Conservation (phyloP, 768 basidiomycete species). For the Pluteus cervinus region DNA sequence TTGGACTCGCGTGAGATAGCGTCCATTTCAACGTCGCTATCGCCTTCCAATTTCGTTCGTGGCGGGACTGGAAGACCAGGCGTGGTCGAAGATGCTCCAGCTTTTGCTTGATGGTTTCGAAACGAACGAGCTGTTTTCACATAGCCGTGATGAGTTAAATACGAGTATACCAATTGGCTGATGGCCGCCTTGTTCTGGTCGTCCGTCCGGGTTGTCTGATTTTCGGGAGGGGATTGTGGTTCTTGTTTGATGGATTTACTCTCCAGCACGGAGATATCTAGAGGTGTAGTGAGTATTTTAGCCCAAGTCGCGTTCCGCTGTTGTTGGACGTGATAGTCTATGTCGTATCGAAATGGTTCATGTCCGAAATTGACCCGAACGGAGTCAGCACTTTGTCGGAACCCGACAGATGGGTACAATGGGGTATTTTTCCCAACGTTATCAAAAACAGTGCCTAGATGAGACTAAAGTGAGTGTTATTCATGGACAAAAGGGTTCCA, state of each 20-base stretch:
- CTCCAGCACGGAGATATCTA: slow-evolving; percentile 33
- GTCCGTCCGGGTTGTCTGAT: slow-evolving; percentile 30
- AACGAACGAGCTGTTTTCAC: slow-evolving; percentile 65
- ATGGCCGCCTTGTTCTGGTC: slow-evolving; percentile 53
- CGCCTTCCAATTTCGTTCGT: slow-evolving; percentile 8
- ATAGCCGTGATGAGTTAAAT: slow-evolving; percentile 84
- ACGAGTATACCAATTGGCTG: slow-evolving; percentile 70
- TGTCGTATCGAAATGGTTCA: slow-evolving; percentile 83
- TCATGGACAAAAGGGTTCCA: slow-evolving; percentile 1
- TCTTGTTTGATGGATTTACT: slow-evolving; percentile 17
- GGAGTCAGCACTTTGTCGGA: slow-evolving; percentile 74
- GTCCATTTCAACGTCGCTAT: slow-evolving; percentile 47
- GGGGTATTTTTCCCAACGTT: slow-evolving; percentile 60
- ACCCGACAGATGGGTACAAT: slow-evolving; percentile 83
- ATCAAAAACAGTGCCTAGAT: slow-evolving; percentile 62
- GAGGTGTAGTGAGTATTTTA: slow-evolving; percentile 52
- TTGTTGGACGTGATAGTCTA: slow-evolving; percentile 78
- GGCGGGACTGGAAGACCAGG: neutral
- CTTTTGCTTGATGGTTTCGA: slow-evolving; percentile 34
- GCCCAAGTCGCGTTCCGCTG: slow-evolving; percentile 62
- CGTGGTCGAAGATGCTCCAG: slow-evolving; percentile 8
- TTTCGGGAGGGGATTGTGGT: slow-evolving; percentile 11
- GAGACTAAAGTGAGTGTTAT: slow-evolving; percentile 1
- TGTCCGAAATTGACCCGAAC: slow-evolving; percentile 87
- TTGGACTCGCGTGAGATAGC: slow-evolving; percentile 15